phyloP scores from a whole-genome alignment of 2,329 filamentous ascomycete species.

The Monilinia vaccinii-corymbosi region DNA sequence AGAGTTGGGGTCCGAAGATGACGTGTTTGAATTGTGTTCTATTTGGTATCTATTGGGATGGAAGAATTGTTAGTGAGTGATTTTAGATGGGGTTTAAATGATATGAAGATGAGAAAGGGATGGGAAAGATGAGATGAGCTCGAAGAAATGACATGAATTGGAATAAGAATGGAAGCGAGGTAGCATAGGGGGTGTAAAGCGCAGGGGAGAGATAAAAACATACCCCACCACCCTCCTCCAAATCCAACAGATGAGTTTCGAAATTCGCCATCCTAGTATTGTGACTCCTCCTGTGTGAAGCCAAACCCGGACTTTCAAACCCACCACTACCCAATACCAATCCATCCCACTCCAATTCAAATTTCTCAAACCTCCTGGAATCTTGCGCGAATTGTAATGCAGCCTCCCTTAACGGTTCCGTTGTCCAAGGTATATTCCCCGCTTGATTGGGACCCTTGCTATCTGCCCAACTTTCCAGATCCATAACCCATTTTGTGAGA shows the following conservation, averaged over 20 bases:
- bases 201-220: slow-evolving; percentile 33
- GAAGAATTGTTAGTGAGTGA: neutral
- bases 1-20: slow-evolving; percentile 74
- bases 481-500: slow-evolving; percentile 55
- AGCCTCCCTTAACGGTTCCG: slow-evolving; percentile 51
- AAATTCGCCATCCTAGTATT: slow-evolving; percentile 74
- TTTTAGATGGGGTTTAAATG: neutral
- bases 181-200: too few species aligned
- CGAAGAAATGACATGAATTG: neutral
- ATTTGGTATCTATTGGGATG: slow-evolving; percentile 55
- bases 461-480: slow-evolving; percentile 57
- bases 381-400: slow-evolving; percentile 50
- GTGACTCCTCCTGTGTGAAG: slow-evolving; percentile 59
- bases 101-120: neutral
- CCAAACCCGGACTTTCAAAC: slow-evolving; percentile 64
- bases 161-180: neutral
- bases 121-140: neutral
- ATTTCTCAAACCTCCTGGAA: slow-evolving; percentile 59
- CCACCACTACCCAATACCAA: slow-evolving; percentile 62
- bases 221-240: slow-evolving; percentile 64
- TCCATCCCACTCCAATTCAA: slow-evolving; percentile 70
- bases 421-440: slow-evolving; percentile 31
- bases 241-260: slow-evolving; percentile 74
- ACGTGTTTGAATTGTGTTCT: slow-evolving; percentile 92
- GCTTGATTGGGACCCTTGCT: slow-evolving; percentile 46